Evolutionary conservation across 169 alveolate genomes (phyloP).

Genomic region (Plasmodium berghei): DNA sequence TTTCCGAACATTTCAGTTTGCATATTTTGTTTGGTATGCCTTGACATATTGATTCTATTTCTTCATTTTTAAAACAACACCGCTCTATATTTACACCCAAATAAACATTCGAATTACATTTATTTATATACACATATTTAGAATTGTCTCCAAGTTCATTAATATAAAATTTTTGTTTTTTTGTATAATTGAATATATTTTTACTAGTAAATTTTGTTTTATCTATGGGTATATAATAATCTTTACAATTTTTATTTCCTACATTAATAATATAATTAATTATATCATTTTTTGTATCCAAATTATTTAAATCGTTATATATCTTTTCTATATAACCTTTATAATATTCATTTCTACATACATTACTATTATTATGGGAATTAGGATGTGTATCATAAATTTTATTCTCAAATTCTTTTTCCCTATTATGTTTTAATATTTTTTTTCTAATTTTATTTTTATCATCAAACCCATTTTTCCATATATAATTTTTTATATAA

Average conservation of each 20-base stretch:
- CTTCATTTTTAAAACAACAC: not conserved
- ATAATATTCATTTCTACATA: not conserved
- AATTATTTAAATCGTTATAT: conserved; percentile 8
- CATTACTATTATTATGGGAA: not conserved
- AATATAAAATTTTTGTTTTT: conserved; percentile 8
- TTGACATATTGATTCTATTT: not conserved
- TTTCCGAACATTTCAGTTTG: no score
- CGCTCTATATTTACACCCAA: conserved; percentile 32
- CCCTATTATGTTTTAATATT: no score
- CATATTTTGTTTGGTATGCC: no score
- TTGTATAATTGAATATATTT: not conserved
- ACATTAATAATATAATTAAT: conserved; percentile 16
- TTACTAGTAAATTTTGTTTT: conserved; percentile 5
- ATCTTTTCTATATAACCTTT: conserved; percentile 3
- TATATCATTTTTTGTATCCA: conserved; percentile 14
- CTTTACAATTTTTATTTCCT: conserved; percentile 3
- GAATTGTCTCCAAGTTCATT: conserved; percentile 35
- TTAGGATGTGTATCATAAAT: no score
- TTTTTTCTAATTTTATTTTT: no score
- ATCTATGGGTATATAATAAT: conserved; percentile 14
- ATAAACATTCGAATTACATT: conserved; percentile 45
- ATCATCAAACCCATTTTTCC: no score
- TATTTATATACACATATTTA: conserved; percentile 8
- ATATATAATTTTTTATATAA: no score
- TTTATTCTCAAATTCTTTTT: no score